Base-by-base conservation (phyloP, 1,284 basidiomycete species). In the Rhodotorula sp. region DNA sequence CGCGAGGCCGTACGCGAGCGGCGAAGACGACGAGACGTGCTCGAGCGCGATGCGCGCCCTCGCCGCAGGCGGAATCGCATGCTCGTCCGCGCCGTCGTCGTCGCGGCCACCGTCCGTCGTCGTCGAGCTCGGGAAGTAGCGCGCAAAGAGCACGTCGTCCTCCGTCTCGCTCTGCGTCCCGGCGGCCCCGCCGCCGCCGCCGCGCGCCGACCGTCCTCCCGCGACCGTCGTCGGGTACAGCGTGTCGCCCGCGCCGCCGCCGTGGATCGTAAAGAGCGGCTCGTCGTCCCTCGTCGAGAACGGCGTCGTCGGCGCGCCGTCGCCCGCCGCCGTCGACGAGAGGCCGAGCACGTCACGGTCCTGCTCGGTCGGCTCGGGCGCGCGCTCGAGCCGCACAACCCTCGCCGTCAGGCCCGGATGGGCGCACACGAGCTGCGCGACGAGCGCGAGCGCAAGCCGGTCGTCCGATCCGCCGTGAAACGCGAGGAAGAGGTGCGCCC, bases 401-500 rank as follows among this genome's bases (percentile, higher is more conserved):
- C 90, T 91, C 7, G 91, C 92, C 13, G 82, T 86, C 4, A 91
- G 85, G 34, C 81, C 80, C 0, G 86, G 80, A 77, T 90, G 89
- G 54, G 83, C 80, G 61, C 81, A 77, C 77, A 91, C 92, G 19
- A 95, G 84, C 81, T 94, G 92, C 17, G 91, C 86, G 14, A 91
- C 85, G 77, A 95, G 88, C 50, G 86, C 83, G 41, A 97, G 83
- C 0, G 92, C 91, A 14, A 92, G 85, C 3, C 94, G 87, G 79
- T 97, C 94, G 81, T 97, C 94, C 0, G 92, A 89, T 0, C 94
- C 94, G 62, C 93, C 94, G 80, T 93, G 90, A 86, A 96, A 97
- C 0, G 91, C 90, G 52, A 96, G 81, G 83, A 94, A 89, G 64
- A 94, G 81, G 76, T 91, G 91, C 75, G 87, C 48, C 81, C 79